A percentile compares a stretch with the other conserved stretches of the same genome.
Conservation (phyloP, 345 rosid species). For the Ceriops decandra region DNA sequence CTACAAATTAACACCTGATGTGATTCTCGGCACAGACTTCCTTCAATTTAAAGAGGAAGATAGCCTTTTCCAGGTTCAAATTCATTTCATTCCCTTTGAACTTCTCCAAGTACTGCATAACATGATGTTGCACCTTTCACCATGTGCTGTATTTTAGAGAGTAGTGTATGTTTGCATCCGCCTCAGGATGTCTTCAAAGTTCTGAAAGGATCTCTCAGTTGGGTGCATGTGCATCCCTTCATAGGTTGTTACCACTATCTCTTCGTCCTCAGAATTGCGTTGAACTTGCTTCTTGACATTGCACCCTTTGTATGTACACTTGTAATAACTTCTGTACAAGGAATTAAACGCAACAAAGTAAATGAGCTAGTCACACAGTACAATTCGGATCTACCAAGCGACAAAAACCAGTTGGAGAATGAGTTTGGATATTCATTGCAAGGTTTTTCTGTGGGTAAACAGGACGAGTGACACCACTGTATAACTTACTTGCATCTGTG, state of each 20-base stretch:
- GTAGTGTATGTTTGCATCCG: background rate
- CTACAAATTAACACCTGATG: too few species aligned
- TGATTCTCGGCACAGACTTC: too few species aligned
- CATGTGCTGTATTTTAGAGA: background rate
- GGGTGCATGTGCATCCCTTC: slow-evolving; percentile 47
- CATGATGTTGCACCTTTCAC: background rate
- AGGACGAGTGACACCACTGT: too few species aligned
- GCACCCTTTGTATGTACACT: slow-evolving; percentile 43
- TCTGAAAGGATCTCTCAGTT: slow-evolving; percentile 12
- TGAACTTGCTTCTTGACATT: slow-evolving; percentile 53
- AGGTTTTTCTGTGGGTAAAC: too few species aligned
- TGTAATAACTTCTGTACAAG: slow-evolving; percentile 43
- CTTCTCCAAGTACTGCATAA: background rate
- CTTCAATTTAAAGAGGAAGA: too few species aligned
- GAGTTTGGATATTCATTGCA: too few species aligned
- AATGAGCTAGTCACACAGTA: too few species aligned
- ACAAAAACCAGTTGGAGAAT: too few species aligned
- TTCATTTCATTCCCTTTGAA: background rate
- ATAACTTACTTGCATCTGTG: too few species aligned
- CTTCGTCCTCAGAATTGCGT: slow-evolving; percentile 37
- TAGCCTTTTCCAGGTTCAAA: too few species aligned
- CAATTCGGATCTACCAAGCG: too few species aligned
- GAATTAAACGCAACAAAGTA: background rate
- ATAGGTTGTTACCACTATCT: slow-evolving; percentile 44
- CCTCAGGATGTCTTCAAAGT: slow-evolving; percentile 2